Conservation (phyloP, 2,329 filamentous ascomycete species). For the Talaromyces sp. region DNA sequence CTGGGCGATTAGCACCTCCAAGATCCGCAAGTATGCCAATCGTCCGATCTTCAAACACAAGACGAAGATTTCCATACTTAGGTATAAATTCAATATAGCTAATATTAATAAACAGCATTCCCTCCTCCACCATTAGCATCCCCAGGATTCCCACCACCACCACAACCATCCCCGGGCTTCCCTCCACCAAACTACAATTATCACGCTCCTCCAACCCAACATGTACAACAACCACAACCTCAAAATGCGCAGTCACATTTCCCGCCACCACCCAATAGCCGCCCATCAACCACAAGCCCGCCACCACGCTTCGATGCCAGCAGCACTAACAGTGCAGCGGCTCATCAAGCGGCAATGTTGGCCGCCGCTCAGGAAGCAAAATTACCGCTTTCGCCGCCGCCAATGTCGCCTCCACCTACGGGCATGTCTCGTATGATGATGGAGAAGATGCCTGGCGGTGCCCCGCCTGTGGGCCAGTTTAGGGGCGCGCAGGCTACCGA, state of each 20-base stretch:
- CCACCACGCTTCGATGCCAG: background rate
- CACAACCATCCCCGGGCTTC: slow-evolving; percentile 24
- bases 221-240: slow-evolving; percentile 7
- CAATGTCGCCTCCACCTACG: slow-evolving; percentile 22
- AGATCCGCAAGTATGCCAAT: slow-evolving; percentile 18
- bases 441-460: slow-evolving; percentile 31
- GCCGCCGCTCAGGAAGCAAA: slow-evolving; percentile 84
- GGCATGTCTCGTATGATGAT: slow-evolving; percentile 18
- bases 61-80: background rate
- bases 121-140: slow-evolving; percentile 26
- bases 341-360: slow-evolving; percentile 63
- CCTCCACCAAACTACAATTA: slow-evolving; percentile 24
- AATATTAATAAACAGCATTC: slow-evolving; percentile 20
- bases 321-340: background rate
- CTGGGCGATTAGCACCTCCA: slow-evolving; percentile 14
- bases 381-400: slow-evolving; percentile 72
- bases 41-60: background rate
- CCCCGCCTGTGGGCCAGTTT: slow-evolving; percentile 56
- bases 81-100: background rate
- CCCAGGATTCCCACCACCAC: slow-evolving; percentile 21
- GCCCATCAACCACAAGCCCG: slow-evolving; percentile 10
- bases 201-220: background rate
- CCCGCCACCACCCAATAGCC: slow-evolving; percentile 13
- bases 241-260: slow-evolving; percentile 7
- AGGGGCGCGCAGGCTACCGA: slow-evolving; percentile 60